Evolutionary conservation across 306 rosid genomes (phyloP).

Genomic region (Vicia villosa): DNA sequence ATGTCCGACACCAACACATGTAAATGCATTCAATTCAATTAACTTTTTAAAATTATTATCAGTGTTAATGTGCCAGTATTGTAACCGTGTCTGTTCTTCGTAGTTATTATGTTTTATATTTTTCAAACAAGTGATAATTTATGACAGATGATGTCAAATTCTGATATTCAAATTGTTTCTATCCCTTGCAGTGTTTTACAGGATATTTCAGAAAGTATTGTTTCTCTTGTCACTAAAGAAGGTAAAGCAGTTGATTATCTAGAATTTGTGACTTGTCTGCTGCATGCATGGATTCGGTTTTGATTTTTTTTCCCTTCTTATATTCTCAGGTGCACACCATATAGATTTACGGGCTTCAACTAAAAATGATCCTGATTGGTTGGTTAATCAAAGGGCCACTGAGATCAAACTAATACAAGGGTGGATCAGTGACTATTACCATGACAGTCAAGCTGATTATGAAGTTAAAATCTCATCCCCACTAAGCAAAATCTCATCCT

Average conservation of each 20-base stretch:
- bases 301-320: slow-evolving; percentile 5
- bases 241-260: slow-evolving; percentile 49
- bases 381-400: slow-evolving; percentile 64
- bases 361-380: slow-evolving; percentile 75
- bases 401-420: slow-evolving; percentile 68
- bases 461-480: slow-evolving; percentile 2
- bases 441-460: slow-evolving; percentile 36
- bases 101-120: too few species aligned
- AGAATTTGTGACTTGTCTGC: slow-evolving; percentile 4
- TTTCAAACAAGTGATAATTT: too few species aligned
- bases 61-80: too few species aligned
- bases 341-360: slow-evolving; percentile 77
- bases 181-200: slow-evolving; percentile 64
- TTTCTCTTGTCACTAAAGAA: slow-evolving; percentile 71
- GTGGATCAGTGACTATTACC: slow-evolving; percentile 60
- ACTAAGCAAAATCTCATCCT: not conserved
- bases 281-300: not conserved
- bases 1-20: too few species aligned
- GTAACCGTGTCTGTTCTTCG: too few species aligned
- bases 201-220: slow-evolving; percentile 68
- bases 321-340: slow-evolving; percentile 73
- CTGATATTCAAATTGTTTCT: slow-evolving; percentile 35
- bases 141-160: not conserved
- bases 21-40: too few species aligned
- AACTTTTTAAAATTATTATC: too few species aligned